A percentile compares a stretch with the other conserved stretches of the same genome.
phyloP scores from a whole-genome alignment of 495 filamentous ascomycete species.

The Rusavskia elegans region DNA sequence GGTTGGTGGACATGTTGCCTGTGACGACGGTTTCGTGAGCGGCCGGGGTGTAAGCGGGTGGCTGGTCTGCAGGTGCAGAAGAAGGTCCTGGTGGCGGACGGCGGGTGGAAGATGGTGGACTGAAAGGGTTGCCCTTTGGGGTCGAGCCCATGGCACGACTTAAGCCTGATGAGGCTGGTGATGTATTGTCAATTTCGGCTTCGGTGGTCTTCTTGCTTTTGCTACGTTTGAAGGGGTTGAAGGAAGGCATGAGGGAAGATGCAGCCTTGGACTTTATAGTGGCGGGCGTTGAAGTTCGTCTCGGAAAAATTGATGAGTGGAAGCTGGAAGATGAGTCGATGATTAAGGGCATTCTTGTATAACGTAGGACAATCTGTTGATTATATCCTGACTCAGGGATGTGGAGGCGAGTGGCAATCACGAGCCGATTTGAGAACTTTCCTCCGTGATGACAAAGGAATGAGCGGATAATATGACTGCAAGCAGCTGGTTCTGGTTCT shows the following conservation, averaged over 20 bases:
- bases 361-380: not conserved
- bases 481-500: not conserved
- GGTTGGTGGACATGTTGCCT: slow-evolving; percentile 3
- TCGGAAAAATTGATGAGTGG: not conserved
- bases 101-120: not conserved
- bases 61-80: not conserved
- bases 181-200: not conserved
- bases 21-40: slow-evolving; percentile 4
- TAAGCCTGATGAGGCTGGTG: not conserved
- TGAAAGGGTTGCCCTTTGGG: not conserved
- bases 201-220: not conserved
- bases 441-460: not conserved
- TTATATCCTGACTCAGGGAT: no score
- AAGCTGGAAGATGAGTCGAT: slow-evolving; percentile 1
- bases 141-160: not conserved
- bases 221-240: slow-evolving; percentile 3
- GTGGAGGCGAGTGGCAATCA: no score
- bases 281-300: not conserved
- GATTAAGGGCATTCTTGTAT: slow-evolving; percentile 7
- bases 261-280: not conserved
- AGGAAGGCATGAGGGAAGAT: slow-evolving; percentile 3
- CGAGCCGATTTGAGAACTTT: no score
- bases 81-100: not conserved
- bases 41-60: slow-evolving; percentile 6
- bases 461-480: not conserved